phyloP scores from a whole-genome alignment of 306 rosid species.

The Rosa persica region DNA sequence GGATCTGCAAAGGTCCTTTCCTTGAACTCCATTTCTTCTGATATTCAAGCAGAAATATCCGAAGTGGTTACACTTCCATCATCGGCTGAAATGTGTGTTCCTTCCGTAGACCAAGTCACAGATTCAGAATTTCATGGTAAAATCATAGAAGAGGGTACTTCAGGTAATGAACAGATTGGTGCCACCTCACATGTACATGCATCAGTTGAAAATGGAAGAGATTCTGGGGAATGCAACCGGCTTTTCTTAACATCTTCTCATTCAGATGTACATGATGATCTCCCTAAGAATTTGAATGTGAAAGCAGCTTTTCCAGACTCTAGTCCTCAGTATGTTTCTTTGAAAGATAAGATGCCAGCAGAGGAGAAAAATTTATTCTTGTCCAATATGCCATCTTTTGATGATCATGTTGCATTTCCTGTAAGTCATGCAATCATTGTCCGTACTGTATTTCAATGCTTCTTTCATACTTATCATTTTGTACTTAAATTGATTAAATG shows the following conservation, averaged over 20 bases:
- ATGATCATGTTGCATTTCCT: slow-evolving; percentile 13
- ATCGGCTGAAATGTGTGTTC: slow-evolving; percentile 29
- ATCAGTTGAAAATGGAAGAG: slow-evolving; percentile 25
- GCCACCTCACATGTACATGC: slow-evolving; percentile 35
- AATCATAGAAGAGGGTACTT: slow-evolving; percentile 22
- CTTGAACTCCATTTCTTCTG: slow-evolving; percentile 50
- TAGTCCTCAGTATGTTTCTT: slow-evolving; percentile 33
- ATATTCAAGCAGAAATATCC: slow-evolving; percentile 39
- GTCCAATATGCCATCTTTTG: slow-evolving; percentile 38
- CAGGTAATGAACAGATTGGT: slow-evolving; percentile 34
- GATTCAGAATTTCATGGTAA: slow-evolving; percentile 34
- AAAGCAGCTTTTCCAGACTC: slow-evolving; percentile 37
- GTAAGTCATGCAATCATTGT: slow-evolving; percentile 3
- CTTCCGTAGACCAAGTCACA: slow-evolving; percentile 36
- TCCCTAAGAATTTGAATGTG: slow-evolving; percentile 40
- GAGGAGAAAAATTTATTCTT: slow-evolving; percentile 34
- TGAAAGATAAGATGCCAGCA: slow-evolving; percentile 32
- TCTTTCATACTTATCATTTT: not conserved
- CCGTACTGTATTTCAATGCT: not conserved
- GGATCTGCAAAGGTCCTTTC: slow-evolving; percentile 43
- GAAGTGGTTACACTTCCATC: slow-evolving; percentile 29
- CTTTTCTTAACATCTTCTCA: slow-evolving; percentile 11
- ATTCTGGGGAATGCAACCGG: slow-evolving; percentile 12
- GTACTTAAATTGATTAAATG: not conserved
- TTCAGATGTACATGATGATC: slow-evolving; percentile 29